Evolutionary conservation across 148 eudicot genomes (phyloP).

Genomic region (Silene latifolia): DNA sequence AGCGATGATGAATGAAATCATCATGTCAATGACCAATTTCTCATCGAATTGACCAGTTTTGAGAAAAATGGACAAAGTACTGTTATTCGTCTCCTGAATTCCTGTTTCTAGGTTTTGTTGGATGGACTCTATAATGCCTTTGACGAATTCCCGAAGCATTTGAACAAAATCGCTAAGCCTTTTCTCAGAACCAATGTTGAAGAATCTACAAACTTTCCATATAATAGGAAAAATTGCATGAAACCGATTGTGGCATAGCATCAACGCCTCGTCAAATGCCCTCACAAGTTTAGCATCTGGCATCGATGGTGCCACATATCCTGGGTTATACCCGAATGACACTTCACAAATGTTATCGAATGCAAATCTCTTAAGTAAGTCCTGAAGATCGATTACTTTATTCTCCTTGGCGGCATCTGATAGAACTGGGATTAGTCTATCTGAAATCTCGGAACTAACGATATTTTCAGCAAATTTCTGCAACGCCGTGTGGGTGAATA

Average conservation of each 20-base stretch:
- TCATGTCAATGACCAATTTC: slow-evolving; percentile 27
- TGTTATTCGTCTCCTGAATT: slow-evolving; percentile 13
- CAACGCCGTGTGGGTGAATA: slow-evolving; percentile 31
- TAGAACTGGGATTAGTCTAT: slow-evolving; percentile 34
- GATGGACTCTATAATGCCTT: background rate
- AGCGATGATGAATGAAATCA: slow-evolving; percentile 36
- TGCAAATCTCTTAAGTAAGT: slow-evolving; percentile 19
- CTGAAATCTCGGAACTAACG: slow-evolving; percentile 32
- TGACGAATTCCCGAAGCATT: slow-evolving; percentile 17
- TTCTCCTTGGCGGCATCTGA: slow-evolving; percentile 15
- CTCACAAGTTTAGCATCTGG: slow-evolving; percentile 21
- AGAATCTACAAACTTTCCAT: slow-evolving; percentile 31
- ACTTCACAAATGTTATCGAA: slow-evolving; percentile 28
- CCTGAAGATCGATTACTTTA: slow-evolving; percentile 18
- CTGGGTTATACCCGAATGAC: slow-evolving; percentile 38
- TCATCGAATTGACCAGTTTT: slow-evolving; percentile 34
- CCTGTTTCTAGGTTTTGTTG: background rate
- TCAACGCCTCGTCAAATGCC: slow-evolving; percentile 37
- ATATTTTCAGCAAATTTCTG: slow-evolving; percentile 35
- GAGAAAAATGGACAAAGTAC: slow-evolving; percentile 36
- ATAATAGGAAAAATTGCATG: slow-evolving; percentile 15
- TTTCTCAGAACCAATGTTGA: slow-evolving; percentile 43
- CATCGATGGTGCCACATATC: slow-evolving; percentile 26
- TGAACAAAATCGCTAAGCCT: slow-evolving; percentile 19
- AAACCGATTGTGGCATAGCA: slow-evolving; percentile 20